Base-by-base conservation (phyloP, 169 alveolate species). In the Eimeria falciformis region DNA sequence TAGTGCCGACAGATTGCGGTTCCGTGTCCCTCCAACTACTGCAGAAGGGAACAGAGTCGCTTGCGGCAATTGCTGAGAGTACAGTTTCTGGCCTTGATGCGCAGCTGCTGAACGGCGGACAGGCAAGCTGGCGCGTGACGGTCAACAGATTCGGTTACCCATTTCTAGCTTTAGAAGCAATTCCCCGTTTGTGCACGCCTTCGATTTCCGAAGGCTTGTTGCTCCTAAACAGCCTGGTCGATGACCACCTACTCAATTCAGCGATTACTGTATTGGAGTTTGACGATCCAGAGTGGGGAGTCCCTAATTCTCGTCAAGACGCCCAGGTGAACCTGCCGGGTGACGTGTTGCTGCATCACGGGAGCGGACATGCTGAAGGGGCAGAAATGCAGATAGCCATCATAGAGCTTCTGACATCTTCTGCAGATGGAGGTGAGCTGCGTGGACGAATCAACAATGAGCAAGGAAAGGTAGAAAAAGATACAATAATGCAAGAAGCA, bases 1-100 rank as follows among this genome's bases (percentile, higher is more conserved):
- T 75, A 11, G 6, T 45, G n/a, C 66, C 85, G n/a, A 45, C 85
- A 43, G 85, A 75, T 65, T 75, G 85, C 66, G 85, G 85, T 25
- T 75, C 85, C 25, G 85, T 75, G 85, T 75, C 85, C 18, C 43
- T 75, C 1, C 66, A 43, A 37, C 85, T 75, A 5, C 40, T 43
- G 21, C 66, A 75, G 37, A 33, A 71, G 40, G 65, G n/a, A 17
- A 33, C 40, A 33, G 40, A 33, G 40, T 33, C 40, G 40, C 40
- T 33, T 1, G 40, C 4, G 40, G 2, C 40, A 33, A 33, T 33
- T 2, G 40, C 40, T 33, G 40, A 33, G 40, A 33, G 40, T 33
- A 33, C 40, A 33, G 40, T 33, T 33, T 33, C 40, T 1, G 85
- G 85, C n/a, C 45, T 75, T 11, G 85, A 65, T 1, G 66, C 33